Evolutionary conservation across 805 yeast species (phyloP).

Genomic region (Ogataea allantospora): DNA sequence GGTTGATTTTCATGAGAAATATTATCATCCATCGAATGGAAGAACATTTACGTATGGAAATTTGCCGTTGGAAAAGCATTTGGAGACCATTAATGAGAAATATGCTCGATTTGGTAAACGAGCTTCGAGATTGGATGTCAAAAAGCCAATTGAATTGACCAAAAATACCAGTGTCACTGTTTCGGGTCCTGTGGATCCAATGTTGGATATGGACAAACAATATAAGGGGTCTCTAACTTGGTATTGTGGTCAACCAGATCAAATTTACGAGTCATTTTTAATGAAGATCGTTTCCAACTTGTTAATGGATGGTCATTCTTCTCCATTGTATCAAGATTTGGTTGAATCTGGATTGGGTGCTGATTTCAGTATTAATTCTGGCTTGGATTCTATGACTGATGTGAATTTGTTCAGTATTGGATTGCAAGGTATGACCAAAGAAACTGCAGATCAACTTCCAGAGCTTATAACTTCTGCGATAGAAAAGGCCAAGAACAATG

Average conservation of each 20-base stretch:
- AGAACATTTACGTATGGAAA: conserved; percentile 86
- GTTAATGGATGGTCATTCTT: conserved; percentile 86
- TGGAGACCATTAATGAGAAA: conserved; percentile 52
- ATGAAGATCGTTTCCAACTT: conserved; percentile 69
- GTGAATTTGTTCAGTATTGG: conserved; percentile 81
- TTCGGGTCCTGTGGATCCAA: conserved; percentile 81
- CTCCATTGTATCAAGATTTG: conserved; percentile 82
- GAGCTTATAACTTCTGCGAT: conserved; percentile 47
- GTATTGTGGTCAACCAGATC: conserved; percentile 74
- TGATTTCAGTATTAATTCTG: conserved; percentile 85
- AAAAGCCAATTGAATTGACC: conserved; percentile 46
- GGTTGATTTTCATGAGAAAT: conserved; percentile 65
- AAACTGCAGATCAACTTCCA: conserved; percentile 48
- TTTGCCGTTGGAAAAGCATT: conserved; percentile 59
- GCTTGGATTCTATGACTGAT: conserved; percentile 79
- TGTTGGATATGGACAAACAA: conserved; percentile 65
- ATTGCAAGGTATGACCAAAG: conserved; percentile 64
- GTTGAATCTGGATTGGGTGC: conserved; percentile 83
- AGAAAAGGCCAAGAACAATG: conserved; percentile 38
- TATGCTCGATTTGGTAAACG: conserved; percentile 56
- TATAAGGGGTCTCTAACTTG: conserved; percentile 83
- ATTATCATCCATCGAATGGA: conserved; percentile 90
- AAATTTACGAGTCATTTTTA: conserved; percentile 67
- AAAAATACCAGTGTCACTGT: conserved; percentile 37
- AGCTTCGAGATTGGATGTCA: conserved; percentile 29